Evolutionary conservation across 176 grass and related monocot genomes (phyloP), one percentile per base, ranked within the genome.

Genomic region (Lolium perenne): DNA sequence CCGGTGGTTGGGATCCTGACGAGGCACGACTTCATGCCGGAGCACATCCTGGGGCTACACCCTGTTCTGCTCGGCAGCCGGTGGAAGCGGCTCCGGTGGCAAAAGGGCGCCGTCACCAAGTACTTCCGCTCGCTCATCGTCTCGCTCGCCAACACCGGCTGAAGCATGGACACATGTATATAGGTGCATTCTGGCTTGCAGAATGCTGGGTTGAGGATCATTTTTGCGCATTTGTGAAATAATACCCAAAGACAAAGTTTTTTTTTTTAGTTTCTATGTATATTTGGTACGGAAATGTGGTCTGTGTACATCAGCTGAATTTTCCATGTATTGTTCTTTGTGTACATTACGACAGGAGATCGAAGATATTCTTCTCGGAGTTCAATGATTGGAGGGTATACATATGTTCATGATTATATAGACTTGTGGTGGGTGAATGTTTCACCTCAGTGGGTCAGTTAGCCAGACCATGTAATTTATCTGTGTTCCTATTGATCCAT

Each of bases 21-120:
- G 8, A 92, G 96, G 74, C 96, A 98, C 38, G 96, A 98, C 68
- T 98, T 98, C 83, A 95, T 98, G 91, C 91, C 93, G 1, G 96
- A 98, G 80, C 93, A 98, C 78, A 95, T 95, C 65, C 76, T 98
- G 13, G 93, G 86, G n/a, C 64, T 98, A 79, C 88, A 95, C 76
- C 96, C 93, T 0, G 88, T 46, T 26, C 62, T 95, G 70, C 51
- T 74, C 2, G 78, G 59, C 4, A 94, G 90, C 86, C 83, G 82
- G 60, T 95, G 96, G 96, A 98, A 95, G 78, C 88, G 91, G 20
- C 73, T 98, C 40, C 84, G 93, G 54, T 94, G 92, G 88, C 84
- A 82, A 10, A 88, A 57, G 76, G 87, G 91, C 13, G 86, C 79
- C 41, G 41, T 95, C 3, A 16, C 77, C 23, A 89, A 88, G 49